Evolutionary conservation across 768 basidiomycete genomes (phyloP).

Genomic region (Tricholoma hemisulphureum): DNA sequence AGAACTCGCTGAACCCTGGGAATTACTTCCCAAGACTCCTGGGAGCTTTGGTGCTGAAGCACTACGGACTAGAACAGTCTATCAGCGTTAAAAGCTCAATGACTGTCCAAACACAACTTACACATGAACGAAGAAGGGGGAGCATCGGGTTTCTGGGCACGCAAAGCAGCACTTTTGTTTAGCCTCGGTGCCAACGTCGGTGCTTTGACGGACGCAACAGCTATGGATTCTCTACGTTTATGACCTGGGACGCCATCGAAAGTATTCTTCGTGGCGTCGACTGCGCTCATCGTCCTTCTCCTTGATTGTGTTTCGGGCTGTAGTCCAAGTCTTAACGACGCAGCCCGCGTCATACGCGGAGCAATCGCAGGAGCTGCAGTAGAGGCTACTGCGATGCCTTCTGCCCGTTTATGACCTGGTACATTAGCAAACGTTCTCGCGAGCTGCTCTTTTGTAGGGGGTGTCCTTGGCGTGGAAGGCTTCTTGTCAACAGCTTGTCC

Average conservation of each 20-base stretch:
- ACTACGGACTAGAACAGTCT: conserved; percentile 42
- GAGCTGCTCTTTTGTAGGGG: conserved; percentile 59
- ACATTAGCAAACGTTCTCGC: conserved; percentile 71
- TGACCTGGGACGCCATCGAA: conserved; percentile 86
- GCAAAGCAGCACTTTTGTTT: conserved; percentile 76
- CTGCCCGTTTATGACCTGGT: conserved; percentile 77
- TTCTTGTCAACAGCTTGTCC: conserved; percentile 51
- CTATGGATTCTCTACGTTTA: conserved; percentile 72
- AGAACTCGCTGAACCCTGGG: conserved; percentile 28
- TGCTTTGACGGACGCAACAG: conserved; percentile 64
- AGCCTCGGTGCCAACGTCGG: conserved; percentile 68
- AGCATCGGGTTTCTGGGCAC: conserved; percentile 57
- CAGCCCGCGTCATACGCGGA: conserved; percentile 75
- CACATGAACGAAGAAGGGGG: conserved; percentile 72
- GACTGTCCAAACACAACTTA: conserved; percentile 35
- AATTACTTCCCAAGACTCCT: conserved; percentile 44
- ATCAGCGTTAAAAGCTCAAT: conserved; percentile 3
- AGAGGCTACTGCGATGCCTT: conserved; percentile 68
- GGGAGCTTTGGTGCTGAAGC: conserved; percentile 43
- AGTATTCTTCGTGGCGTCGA: conserved; percentile 40
- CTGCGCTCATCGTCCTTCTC: conserved; percentile 36
- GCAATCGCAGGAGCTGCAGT: conserved; percentile 70
- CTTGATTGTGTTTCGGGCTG: conserved; percentile 38
- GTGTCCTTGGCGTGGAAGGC: conserved; percentile 44
- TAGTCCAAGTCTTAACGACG: conserved; percentile 63